Conservation (phyloP, 202 grass and related monocot species). For the Hordeum pubiflorum region DNA sequence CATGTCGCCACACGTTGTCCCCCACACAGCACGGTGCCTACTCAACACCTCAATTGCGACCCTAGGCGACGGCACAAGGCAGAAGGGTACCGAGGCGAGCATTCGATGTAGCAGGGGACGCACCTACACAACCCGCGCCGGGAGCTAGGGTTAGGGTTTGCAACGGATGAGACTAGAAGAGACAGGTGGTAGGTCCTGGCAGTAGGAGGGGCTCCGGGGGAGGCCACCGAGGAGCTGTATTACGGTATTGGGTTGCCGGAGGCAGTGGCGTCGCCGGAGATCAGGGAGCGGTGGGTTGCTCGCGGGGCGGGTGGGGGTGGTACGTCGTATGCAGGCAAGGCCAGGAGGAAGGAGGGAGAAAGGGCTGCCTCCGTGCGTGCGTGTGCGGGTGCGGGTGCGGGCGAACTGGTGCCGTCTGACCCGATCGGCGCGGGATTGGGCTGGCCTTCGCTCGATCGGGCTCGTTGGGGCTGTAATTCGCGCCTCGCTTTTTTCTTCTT, state of each 20-base stretch:
- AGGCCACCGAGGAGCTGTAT: neutral
- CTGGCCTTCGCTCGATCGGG: no score
- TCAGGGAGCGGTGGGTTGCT: conserved; percentile 15
- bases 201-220: neutral
- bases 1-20: neutral
- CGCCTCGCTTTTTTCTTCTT: no score
- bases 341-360: conserved; percentile 1
- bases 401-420: conserved; percentile 33
- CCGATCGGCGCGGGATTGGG: neutral
- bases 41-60: conserved; percentile 19
- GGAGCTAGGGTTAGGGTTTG: conserved; percentile 51
- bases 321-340: conserved; percentile 31
- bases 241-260: neutral
- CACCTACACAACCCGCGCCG: conserved; percentile 23
- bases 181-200: neutral
- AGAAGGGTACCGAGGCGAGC: neutral
- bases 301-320: neutral
- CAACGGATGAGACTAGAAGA: neutral
- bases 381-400: conserved; percentile 15
- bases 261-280: conserved; percentile 11
- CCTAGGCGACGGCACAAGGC: neutral
- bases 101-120: neutral
- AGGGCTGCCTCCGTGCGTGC: neutral
- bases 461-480: no score
- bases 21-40: neutral